Percentiles rank a stretch among this genome's conserved stretches.
Conservation (phyloP, 495 filamentous ascomycete species). For the Podospora tetraspora region DNA sequence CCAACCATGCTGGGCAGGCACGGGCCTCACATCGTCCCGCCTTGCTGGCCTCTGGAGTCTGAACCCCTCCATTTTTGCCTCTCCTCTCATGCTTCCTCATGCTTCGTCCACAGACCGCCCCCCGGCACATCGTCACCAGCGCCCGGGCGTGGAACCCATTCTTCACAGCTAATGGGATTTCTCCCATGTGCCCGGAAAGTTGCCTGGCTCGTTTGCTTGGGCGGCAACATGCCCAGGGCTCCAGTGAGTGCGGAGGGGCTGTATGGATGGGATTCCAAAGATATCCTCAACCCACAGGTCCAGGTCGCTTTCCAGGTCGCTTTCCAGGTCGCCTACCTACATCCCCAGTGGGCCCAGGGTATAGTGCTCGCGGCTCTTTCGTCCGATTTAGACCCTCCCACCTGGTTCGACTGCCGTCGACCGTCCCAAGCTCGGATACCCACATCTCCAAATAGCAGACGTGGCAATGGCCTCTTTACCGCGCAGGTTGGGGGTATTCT, state of each 20-base stretch:
- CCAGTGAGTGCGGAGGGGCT: background rate
- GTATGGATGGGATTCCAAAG: background rate
- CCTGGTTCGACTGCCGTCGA: background rate
- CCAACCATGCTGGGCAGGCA: constrained; percentile 12
- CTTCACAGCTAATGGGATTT: background rate
- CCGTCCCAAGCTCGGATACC: background rate
- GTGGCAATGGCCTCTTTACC: background rate
- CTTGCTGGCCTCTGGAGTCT: background rate
- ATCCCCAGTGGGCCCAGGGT: background rate
- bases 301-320: background rate
- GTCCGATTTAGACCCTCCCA: background rate
- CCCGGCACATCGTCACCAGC: background rate
- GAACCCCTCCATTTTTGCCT: background rate
- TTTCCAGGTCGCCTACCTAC: background rate
- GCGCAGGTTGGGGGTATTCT: background rate
- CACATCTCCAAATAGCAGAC: background rate
- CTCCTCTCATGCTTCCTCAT: background rate
- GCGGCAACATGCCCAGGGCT: background rate
- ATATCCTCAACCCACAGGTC: background rate
- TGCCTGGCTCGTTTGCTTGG: background rate
- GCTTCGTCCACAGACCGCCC: background rate
- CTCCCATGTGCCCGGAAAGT: background rate
- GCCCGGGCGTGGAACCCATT: background rate
- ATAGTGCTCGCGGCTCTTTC: background rate
- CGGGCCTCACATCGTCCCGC: constrained; percentile 1